Evolutionary conservation across 1,284 basidiomycete genomes (phyloP).

Genomic region (Pyrrhoderma noxium): DNA sequence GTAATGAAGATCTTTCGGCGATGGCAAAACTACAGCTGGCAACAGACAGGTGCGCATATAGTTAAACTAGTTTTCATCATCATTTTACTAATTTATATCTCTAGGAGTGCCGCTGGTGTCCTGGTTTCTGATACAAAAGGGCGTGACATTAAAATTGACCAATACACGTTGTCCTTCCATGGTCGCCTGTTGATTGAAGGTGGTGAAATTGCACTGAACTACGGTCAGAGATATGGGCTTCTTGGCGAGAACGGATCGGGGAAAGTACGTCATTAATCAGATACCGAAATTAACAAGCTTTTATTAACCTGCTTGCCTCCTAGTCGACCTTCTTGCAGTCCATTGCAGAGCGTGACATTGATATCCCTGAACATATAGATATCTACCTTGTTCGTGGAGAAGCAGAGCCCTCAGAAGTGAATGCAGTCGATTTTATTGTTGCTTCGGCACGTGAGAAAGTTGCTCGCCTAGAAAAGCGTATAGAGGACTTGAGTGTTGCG

Average conservation of each 20-base stretch:
- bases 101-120: constrained; percentile 83
- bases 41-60: constrained; percentile 66
- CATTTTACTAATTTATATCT: constrained; percentile 5
- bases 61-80: neutral
- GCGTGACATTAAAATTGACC: constrained; percentile 96
- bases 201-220: constrained; percentile 65
- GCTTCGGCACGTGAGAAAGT: constrained; percentile 91
- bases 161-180: constrained; percentile 95
- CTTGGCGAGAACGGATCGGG: constrained; percentile 63
- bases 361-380: constrained; percentile 93
- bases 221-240: constrained; percentile 59
- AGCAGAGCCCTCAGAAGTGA: constrained; percentile 93
- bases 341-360: constrained; percentile 88
- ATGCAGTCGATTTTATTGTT: constrained; percentile 95
- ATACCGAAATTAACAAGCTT: neutral
- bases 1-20: constrained; percentile 63
- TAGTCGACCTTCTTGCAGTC: constrained; percentile 67
- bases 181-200: constrained; percentile 90
- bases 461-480: constrained; percentile 89
- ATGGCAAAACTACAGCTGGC: constrained; percentile 87
- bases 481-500: constrained; percentile 88
- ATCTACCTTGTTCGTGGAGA: constrained; percentile 96
- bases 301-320: neutral
- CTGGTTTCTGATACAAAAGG: constrained; percentile 88
- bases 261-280: constrained; percentile 37